Percentiles rank a stretch among this genome's conserved stretches.
Evolutionary conservation across 2,329 filamentous ascomycete genomes (phyloP).

Genomic region (Pseudocercospora fijiensis): DNA sequence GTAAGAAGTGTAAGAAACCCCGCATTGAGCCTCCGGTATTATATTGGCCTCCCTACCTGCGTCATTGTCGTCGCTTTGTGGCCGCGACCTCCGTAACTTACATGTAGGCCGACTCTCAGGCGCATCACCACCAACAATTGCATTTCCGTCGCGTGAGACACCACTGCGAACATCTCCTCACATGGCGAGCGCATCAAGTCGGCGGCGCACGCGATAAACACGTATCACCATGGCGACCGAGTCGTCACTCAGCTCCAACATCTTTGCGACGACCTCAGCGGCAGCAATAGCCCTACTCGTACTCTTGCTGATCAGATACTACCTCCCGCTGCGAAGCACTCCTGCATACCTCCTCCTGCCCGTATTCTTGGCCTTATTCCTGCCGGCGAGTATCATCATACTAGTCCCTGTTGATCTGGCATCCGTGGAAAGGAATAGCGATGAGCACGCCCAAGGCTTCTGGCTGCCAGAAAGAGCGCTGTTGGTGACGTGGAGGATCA

Average conservation of each 20-base stretch:
- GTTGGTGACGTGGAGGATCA: constrained; percentile 87
- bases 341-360: constrained; percentile 87
- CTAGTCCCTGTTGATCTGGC: constrained; percentile 95
- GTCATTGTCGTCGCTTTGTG: not conserved
- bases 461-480: constrained; percentile 80
- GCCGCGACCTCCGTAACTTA: not conserved
- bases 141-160: not conserved
- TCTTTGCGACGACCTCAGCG: constrained; percentile 73
- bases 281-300: constrained; percentile 72
- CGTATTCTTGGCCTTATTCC: constrained; percentile 91
- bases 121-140: not conserved
- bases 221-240: constrained; percentile 39
- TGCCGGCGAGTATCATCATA: constrained; percentile 86
- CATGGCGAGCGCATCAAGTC: too few species aligned
- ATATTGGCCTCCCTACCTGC: too few species aligned
- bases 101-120: not conserved
- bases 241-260: constrained; percentile 71
- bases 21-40: too few species aligned
- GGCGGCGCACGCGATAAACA: not conserved
- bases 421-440: constrained; percentile 61
- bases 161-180: too few species aligned
- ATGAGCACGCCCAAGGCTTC: constrained; percentile 63
- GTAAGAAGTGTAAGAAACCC: too few species aligned
- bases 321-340: constrained; percentile 84
- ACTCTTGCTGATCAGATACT: constrained; percentile 82